Base-by-base conservation (phyloP, 2,329 filamentous ascomycete species). In the Diaporthe humulicola region DNA sequence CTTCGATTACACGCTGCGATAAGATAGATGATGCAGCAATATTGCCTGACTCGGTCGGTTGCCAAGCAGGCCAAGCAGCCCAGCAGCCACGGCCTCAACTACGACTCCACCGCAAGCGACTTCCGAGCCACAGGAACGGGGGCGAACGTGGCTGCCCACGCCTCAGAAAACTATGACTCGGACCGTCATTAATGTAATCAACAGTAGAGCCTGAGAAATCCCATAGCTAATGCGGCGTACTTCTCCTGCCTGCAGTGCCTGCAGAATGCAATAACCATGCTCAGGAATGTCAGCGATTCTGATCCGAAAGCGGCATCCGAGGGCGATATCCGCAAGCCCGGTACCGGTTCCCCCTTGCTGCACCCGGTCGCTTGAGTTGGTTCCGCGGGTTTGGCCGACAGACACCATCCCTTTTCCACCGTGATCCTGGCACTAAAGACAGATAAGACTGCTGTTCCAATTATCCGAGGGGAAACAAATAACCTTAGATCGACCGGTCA, bases 21-120 rank as follows among this genome's bases (percentile, higher is more conserved):
- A 54, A 69, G 64, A 69, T 69, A 69, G 48, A 69, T 30, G 64
- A 69, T 69, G 64, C 64, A 69, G 45, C 64, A 50, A 15, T 14
- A 40, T 54, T 69, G 64, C 64, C 45, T 67, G 64, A 67, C 64
- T 67, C 64, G 64, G 45, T 67, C 15, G 22, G 30, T 67, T 33
- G 45, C 64, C 64, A 67, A 67, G 64, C 45, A 38, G 64, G 64
- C 64, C 48, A 69, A 69, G 64, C 40, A 66, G 30, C 30, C 40
- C 25, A 45, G 42, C 61, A 33, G n/a, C 64, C 33, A 54, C 64
- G 33, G 33, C 48, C 48, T 54, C 60, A 15, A 3, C 40, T 30
- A 25, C 25, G 40, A 30, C 64, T 69, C 33, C 64, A 54, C 30
- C 14, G 1, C 33, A 54, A 67, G 64, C 64, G 48, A 40, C 33